A percentile compares a stretch with the other conserved stretches of the same genome.
Evolutionary conservation across 176 grass and related monocot species (phyloP).

Genomic region (Carex myosuroides): DNA sequence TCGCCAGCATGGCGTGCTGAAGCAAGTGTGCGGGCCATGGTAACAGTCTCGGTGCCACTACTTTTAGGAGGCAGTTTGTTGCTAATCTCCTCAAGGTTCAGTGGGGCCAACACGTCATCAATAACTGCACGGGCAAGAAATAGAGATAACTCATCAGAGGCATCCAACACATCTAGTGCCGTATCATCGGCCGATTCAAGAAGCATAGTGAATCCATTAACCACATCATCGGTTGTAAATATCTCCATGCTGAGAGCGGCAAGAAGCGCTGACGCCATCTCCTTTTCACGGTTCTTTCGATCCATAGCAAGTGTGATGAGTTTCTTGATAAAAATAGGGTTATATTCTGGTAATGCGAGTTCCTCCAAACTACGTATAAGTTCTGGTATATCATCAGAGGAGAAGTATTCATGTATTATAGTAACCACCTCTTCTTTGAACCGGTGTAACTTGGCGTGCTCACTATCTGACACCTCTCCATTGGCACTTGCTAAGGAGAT

Average conservation of each 20-base stretch:
- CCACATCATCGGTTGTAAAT: slow-evolving; percentile 79
- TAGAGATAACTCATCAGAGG: slow-evolving; percentile 73
- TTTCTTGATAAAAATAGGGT: slow-evolving; percentile 86
- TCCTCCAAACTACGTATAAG: slow-evolving; percentile 70
- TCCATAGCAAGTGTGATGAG: slow-evolving; percentile 90
- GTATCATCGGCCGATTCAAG: slow-evolving; percentile 95
- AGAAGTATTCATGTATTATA: slow-evolving; percentile 93
- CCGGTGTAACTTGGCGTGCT: slow-evolving; percentile 54
- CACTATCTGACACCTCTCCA: slow-evolving; percentile 38
- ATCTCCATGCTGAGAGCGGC: slow-evolving; percentile 76
- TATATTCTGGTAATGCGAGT: slow-evolving; percentile 57
- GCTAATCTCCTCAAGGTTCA: slow-evolving; percentile 87
- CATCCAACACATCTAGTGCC: slow-evolving; percentile 81
- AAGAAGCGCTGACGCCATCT: slow-evolving; percentile 86
- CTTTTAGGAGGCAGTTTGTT: slow-evolving; percentile 63
- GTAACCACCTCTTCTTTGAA: slow-evolving; percentile 83
- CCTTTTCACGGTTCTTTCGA: slow-evolving; percentile 91
- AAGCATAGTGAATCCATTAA: slow-evolving; percentile 80
- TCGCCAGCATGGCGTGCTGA: slow-evolving; percentile 83
- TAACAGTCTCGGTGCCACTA: slow-evolving; percentile 69
- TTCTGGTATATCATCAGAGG: slow-evolving; percentile 81
- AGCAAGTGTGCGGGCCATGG: slow-evolving; percentile 60
- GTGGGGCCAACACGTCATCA: slow-evolving; percentile 78
- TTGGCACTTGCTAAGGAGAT: slow-evolving; percentile 29
- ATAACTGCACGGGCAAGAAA: slow-evolving; percentile 92